Base-by-base conservation (phyloP, 2,329 filamentous ascomycete species). In the Clarireedia paspali region DNA sequence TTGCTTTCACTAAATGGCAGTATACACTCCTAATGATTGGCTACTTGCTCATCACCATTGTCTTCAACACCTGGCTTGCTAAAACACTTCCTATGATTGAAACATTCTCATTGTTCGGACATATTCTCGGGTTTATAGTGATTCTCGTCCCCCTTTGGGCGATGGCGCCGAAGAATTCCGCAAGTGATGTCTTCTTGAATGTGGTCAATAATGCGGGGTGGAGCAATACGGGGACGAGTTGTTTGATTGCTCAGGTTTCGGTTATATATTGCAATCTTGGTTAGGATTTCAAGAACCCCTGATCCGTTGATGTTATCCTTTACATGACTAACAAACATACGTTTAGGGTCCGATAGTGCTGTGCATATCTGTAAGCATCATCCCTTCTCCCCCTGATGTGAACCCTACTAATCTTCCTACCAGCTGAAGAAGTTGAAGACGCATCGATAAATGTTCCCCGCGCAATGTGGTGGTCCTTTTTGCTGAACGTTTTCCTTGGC, bases 371-470 rank as follows among this genome's bases (percentile, higher is more conserved):
- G 59, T 60, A 57, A 44, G 57, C 39, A 20, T 6, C 4, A 24
- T 27, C 15, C n/a, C 1, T 24, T 14, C 40, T 14, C 7, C 6
- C 36, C 26, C 23, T 10, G 12, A 20, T n/a, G 15, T 24, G 4
- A 39, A 20, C 10, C 51, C 15, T 12, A 12, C 46, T 50, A 30
- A 44, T 23, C 20, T 48, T 47, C 26, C n/a, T 12, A 27, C 10
- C 26, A 58, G 58, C 76, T 5, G 77, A 80, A 63, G 77, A 80
- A 62, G 74, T 79, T 27, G 68, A 72, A 47, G 71, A 77, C 49
- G 74, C 77, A 0, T 72, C 74, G 2, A 62, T 72, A 7, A 72
- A 75, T 45, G 72, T 80, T 2, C 77, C 77, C 2, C 64, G 70
- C 57, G 73, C 74, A 5, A 77, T 80, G 65, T 70, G 79, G 38